Evolutionary conservation across 1,284 basidiomycete species (phyloP).

Genomic region (Polyporus tsugae): DNA sequence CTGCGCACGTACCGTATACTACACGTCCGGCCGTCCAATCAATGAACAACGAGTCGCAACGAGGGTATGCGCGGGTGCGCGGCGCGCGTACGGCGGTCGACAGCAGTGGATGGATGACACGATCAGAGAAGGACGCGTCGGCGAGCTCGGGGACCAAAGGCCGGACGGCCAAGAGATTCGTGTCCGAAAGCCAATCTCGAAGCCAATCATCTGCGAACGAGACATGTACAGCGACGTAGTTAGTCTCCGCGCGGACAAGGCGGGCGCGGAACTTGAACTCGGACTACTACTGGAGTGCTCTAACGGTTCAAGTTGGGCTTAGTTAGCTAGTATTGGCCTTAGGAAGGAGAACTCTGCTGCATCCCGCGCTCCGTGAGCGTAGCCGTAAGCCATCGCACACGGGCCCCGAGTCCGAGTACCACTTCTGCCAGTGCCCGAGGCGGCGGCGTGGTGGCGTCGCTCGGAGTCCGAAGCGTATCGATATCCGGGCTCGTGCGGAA

Average conservation of each 20-base stretch:
- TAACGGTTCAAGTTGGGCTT: neutral
- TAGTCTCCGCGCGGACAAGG: too few species aligned
- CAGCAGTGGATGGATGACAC: neutral
- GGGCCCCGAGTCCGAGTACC: neutral
- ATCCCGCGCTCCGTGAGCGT: neutral
- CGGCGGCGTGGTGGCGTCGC: neutral
- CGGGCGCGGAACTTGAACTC: too few species aligned
- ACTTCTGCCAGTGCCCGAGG: neutral
- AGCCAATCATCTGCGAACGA: constrained; percentile 1
- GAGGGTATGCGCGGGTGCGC: too few species aligned
- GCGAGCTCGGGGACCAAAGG: neutral
- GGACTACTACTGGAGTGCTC: too few species aligned
- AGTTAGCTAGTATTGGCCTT: neutral
- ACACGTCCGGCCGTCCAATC: too few species aligned
- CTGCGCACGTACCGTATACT: constrained; percentile 1
- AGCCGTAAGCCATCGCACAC: neutral
- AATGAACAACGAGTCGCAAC: neutral
- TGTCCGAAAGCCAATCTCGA: constrained; percentile 3
- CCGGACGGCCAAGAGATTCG: neutral
- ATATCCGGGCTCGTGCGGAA: neutral
- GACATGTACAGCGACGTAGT: too few species aligned
- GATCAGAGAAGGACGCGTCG: neutral
- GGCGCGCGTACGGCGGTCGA: too few species aligned
- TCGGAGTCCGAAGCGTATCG: too few species aligned
- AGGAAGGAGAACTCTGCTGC: neutral